phyloP scores from a whole-genome alignment of 805 yeast species.

The Yamadazyma tumulicola region DNA sequence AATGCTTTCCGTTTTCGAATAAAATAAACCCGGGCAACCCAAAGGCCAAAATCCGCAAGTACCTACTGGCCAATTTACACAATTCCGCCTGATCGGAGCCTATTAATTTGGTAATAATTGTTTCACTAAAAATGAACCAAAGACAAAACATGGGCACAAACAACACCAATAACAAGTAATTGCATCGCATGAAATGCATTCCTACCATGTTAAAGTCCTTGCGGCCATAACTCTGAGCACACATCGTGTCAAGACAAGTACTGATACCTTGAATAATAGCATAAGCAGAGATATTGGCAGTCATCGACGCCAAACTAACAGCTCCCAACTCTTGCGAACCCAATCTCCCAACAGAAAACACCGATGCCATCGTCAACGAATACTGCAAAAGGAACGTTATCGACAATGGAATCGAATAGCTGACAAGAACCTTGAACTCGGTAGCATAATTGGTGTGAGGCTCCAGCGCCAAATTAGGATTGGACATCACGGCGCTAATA shows the following conservation, averaged over 20 bases:
- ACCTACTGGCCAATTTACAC: slow-evolving; percentile 50
- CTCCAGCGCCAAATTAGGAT: slow-evolving; percentile 27
- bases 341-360: slow-evolving; percentile 71
- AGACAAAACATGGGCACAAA: slow-evolving; percentile 52
- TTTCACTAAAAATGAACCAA: slow-evolving; percentile 60
- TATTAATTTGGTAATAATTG: slow-evolving; percentile 35
- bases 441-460: slow-evolving; percentile 39
- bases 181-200: slow-evolving; percentile 63
- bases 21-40: slow-evolving; percentile 74
- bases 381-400: slow-evolving; percentile 68
- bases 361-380: slow-evolving; percentile 72
- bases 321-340: slow-evolving; percentile 74
- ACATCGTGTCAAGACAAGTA: slow-evolving; percentile 73
- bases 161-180: slow-evolving; percentile 48
- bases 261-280: slow-evolving; percentile 75
- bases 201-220: slow-evolving; percentile 65
- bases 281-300: slow-evolving; percentile 72
- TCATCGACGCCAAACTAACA: slow-evolving; percentile 71
- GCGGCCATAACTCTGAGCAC: slow-evolving; percentile 77
- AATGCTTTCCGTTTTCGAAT: slow-evolving; percentile 72
- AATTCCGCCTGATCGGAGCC: slow-evolving; percentile 23
- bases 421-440: slow-evolving; percentile 37
- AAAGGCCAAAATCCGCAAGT: slow-evolving; percentile 51
- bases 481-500: slow-evolving; percentile 7
- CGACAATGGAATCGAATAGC: slow-evolving; percentile 54